Evolutionary conservation across 495 filamentous ascomycete species (phyloP), one percentile per base, ranked within the genome.

Genomic region (Xanthoparmelia taractica): DNA sequence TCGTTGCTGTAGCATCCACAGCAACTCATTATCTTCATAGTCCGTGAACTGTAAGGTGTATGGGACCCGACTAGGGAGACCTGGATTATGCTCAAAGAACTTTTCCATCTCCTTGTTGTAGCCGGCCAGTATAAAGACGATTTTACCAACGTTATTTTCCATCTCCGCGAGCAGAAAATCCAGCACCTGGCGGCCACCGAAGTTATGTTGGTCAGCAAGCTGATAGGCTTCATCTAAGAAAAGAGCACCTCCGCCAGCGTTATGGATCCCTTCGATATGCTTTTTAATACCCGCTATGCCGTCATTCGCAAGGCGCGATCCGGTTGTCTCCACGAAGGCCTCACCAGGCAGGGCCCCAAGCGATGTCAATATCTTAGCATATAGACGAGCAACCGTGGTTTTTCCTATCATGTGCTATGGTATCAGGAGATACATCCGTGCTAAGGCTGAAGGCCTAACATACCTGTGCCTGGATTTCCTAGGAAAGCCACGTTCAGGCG

Each of bases 391-490:
- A 18, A 92, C 85, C 0, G 89, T 93, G 0, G 90, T 93, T 76
- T 93, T 95, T 1, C 87, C 86, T 87, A 58, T 25, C 11, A 52
- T 6, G 2, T 25, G 4, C n/a, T 4, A 55, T 0, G 33, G 55
- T 40, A 15, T 40, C 38, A 40, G 13, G 38, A 40, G 12, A 23
- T 45, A 29, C 36, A 29, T 20, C 12, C 36, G 57, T 36, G 2
- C 12, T 40, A 11, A 37, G 54, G 41, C 13, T 18, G 54, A 29
- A 38, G 58, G 12, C 34, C 34, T 0, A 40, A 61, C 73, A 60
- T 74, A 84, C 89, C 89, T 59, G 88, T 92, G 12, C 90, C 90
- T 0, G 90, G 90, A 72, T 93, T 95, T 1, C 90, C 90, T 0
- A 91, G 77, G 17, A 95, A 76, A 0, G 80, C 80, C 1, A 80